Base-by-base conservation (phyloP, 2,329 filamentous ascomycete genomes). In the Clarireedia homoeocarpa region DNA sequence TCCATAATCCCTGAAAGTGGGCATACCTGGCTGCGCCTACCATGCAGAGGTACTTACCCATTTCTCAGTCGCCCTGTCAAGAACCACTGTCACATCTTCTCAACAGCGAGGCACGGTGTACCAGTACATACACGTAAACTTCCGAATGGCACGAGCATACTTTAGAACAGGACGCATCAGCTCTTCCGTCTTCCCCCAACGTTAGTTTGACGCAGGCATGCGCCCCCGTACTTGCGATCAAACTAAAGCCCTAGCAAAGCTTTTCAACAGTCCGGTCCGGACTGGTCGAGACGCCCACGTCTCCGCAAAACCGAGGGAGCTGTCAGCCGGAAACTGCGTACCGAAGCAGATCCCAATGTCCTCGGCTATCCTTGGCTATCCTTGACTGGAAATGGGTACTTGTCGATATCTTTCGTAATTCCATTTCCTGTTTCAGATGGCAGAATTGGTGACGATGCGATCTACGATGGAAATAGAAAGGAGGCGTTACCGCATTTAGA, bases 341-440 rank as follows among this genome's bases (percentile, higher is more conserved):
- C 36, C n/a, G 38, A 54, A 30, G 52, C 14, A 14, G 52, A 55
- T 55, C 46, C 40, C 36, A 50, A 55, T 55, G 26, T 30, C 20
- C 27, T 24, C 44, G 34, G 52, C 45, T 30, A 2, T 34, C 38
- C 17, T 4, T 34, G 12, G 23, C 45, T 36, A 10, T 5, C 2
- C 20, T 20, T 20, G 42, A 49, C 23, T 34, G 36, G 52, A 26
- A 49, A 53, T 48, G 6, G 17, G 17, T 26, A 24, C 24, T 23
- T n/a, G 20, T 26, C 12, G 9, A 36, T 47, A 53, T 53, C 34
- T 48, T 53, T 34, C 27, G 15, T 30, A 36, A 42, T 14, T 39
- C 17, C 14, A 53, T 24, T 47, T 53, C 30, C n/a, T 38, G 51
- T 46, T 45, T 46, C 40, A 45, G 20, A 45, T 53, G 27, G 42